phyloP scores from a whole-genome alignment of 2,329 filamentous ascomycete genomes.

The Calonectria pseudoturangicola region DNA sequence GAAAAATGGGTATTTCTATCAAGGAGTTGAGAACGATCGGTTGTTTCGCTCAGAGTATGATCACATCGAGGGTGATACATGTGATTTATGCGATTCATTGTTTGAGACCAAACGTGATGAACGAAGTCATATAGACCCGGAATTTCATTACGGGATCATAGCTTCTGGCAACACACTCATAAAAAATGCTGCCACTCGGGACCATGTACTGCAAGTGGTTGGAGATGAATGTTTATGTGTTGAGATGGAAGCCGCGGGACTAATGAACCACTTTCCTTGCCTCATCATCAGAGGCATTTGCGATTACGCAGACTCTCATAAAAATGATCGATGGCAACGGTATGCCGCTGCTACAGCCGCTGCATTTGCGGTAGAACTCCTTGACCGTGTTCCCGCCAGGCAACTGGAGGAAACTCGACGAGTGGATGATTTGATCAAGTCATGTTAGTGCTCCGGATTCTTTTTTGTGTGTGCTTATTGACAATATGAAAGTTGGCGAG shows the following conservation, averaged over 20 bases:
- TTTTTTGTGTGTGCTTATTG: background rate
- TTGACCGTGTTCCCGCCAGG: slow-evolving; percentile 26
- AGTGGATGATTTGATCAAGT: slow-evolving; percentile 1
- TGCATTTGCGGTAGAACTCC: slow-evolving; percentile 49
- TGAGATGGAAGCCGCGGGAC: slow-evolving; percentile 57
- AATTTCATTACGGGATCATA: slow-evolving; percentile 47
- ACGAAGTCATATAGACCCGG: slow-evolving; percentile 37
- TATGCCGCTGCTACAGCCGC: slow-evolving; percentile 57
- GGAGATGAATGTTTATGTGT: slow-evolving; percentile 35
- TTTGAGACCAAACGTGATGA: slow-evolving; percentile 14
- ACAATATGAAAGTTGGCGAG: slow-evolving; percentile 4
- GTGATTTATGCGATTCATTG: slow-evolving; percentile 19
- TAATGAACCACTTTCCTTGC: slow-evolving; percentile 56
- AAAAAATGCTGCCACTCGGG: slow-evolving; percentile 45
- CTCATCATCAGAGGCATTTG: slow-evolving; percentile 60
- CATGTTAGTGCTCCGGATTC: background rate
- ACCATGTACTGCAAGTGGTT: background rate
- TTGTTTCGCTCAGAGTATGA: slow-evolving; percentile 1
- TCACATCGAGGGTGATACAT: slow-evolving; percentile 32
- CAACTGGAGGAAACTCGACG: background rate
- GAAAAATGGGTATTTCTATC: background rate
- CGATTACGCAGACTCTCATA: slow-evolving; percentile 61
- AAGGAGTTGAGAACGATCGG: background rate
- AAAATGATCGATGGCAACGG: slow-evolving; percentile 56
- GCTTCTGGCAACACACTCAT: slow-evolving; percentile 46